Conservation (phyloP, 2,329 filamentous ascomycete genomes). For the Raffaelea deltoideospora region DNA sequence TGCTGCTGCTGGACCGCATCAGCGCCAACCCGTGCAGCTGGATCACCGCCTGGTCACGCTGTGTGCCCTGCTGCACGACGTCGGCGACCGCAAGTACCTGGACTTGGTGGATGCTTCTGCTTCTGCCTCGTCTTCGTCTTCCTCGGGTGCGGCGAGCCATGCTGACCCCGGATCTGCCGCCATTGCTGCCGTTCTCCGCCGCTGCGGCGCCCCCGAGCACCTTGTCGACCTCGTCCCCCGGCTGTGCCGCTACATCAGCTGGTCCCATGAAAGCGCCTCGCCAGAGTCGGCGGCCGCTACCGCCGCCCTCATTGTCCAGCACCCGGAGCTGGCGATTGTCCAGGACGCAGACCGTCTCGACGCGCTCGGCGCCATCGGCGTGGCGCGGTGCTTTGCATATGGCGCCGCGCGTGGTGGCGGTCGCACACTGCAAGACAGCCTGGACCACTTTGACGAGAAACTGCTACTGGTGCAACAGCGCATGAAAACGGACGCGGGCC, state of each 20-base stretch:
- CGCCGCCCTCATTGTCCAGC: constrained; percentile 39
- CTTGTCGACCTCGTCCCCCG: constrained; percentile 24
- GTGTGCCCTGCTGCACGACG: constrained; percentile 68
- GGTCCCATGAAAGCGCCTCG: constrained; percentile 55
- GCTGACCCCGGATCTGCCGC: constrained; percentile 4
- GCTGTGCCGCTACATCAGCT: constrained; percentile 61
- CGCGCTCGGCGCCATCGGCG: constrained; percentile 73
- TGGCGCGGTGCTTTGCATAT: constrained; percentile 65
- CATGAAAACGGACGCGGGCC: constrained; percentile 48
- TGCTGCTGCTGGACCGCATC: background rate
- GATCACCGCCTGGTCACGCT: constrained; percentile 48
- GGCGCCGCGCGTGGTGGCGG: constrained; percentile 43
- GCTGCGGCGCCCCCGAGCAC: constrained; percentile 37
- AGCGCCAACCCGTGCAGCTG: constrained; percentile 9
- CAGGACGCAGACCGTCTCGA: constrained; percentile 92
- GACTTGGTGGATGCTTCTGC: constrained; percentile 24
- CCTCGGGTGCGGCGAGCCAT: background rate
- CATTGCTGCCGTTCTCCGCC: constrained; percentile 5
- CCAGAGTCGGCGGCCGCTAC: constrained; percentile 49
- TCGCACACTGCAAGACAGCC: constrained; percentile 44
- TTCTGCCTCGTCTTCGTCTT: background rate
- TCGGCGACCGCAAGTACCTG: constrained; percentile 75
- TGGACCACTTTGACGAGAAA: constrained; percentile 67
- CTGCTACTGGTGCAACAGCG: constrained; percentile 47
- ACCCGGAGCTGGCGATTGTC: constrained; percentile 69